Evolutionary conservation across 1,139 yeast genomes (phyloP), one percentile per base, ranked within the genome.

Genomic region (Hyphopichia pseudoburtonii): DNA sequence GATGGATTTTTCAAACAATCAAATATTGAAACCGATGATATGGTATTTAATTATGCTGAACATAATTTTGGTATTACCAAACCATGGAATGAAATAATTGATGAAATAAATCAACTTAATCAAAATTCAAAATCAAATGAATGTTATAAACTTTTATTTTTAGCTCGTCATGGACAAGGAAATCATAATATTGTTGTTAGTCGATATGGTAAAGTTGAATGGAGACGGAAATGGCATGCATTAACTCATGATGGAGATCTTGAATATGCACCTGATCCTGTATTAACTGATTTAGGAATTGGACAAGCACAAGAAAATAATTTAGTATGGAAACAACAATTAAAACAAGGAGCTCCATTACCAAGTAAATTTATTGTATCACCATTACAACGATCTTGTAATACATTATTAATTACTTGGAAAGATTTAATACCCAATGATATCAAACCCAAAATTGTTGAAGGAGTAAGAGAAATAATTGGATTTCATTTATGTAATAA

Each of bases 131-230:
- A 48, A 0, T 47, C 47, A 1, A 65, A 74, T 39, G 78, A 62
- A 30, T 51, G 53, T 23, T 80, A 82, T 56, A 83, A 83, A 52
- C 54, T 84, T 34, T 48, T 84, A 16, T 76, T 80, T 38, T 65
- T 82, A 35, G 89, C 87, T 3, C 71, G 94, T 48, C 94, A 86
- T 49, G 95, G 94, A 6, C 87, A 86, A 57, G 95, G 95, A 0
- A 79, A 67, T 57, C 94, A 86, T 54, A 86, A 86, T 47, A 64
- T 71, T 22, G 80, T 80, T 7, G 76, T 79, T 29, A 62, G 62
- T 26, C 72, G 73, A 42, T 83, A 82, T 52, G 88, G 89, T 7
- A 52, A 67, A 26, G 64, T 67, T 7, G 76, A 60, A 30, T 84
- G 92, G 90, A 69, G 78, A 48, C 57, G 56, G 1, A 70, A 80